Evolutionary conservation across 495 filamentous ascomycete genomes (phyloP), one percentile per base, ranked within the genome.

Genomic region (Talaromyces liani): DNA sequence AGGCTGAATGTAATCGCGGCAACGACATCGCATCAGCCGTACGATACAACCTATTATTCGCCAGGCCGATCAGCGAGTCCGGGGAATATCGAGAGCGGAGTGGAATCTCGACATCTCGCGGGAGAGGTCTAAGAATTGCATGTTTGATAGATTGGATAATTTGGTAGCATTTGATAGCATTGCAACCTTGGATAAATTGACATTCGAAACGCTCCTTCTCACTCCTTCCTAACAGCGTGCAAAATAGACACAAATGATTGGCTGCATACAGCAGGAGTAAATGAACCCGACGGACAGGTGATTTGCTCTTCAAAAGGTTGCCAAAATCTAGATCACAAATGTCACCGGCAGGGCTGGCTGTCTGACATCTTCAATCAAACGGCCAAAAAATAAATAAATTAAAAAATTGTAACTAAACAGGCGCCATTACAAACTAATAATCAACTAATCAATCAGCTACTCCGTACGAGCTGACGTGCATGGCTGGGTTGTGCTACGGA

Each of bases 1-100:
- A 59, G 65, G 4, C 5, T 7, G 6, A 31, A 31, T 31, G 29
- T 31, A 36, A 20, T 66, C 67, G 14, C 65, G 66, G 5, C 76
- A 6, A 73, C 61, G 68, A 31, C 29, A 31, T 73, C 12, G 49
- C 65, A 16, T 20, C 60, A 61, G 41, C 60, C 60, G 20, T 61
- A 61, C 27, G 70, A 73, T 58, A 79, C 73, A 34, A 63, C 73
- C 27, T 79, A 81, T 70, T 68, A 66, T 7, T 67, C 73, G 0
- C 72, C 74, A 36, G 70, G 63, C 4, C 67, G 70, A 51, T 54
- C 63, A 36, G 22, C 24, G 61, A 24, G 54, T 64, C 63, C 51
- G 31, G 41, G 66, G 10, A 56, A 29, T 24, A 62, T 57, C 12
- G 33, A 33, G 49, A 10, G 36, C 24, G 65, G 53, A 20, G 56